Conservation (phyloP, 2,329 filamentous ascomycete genomes). For the Metarhizium album region DNA sequence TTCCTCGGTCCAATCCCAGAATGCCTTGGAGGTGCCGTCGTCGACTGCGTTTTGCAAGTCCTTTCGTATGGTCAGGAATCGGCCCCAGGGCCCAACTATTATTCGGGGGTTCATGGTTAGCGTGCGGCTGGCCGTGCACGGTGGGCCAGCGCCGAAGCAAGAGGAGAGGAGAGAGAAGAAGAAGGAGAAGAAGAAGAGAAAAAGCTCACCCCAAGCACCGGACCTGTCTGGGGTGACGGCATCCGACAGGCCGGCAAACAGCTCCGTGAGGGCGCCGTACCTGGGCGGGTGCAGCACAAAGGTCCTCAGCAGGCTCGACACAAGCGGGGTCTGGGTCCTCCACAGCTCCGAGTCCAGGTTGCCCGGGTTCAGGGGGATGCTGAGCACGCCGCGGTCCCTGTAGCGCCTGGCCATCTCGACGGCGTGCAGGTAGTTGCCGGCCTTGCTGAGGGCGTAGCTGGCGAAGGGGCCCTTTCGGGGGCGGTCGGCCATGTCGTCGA, state of each 20-base stretch:
- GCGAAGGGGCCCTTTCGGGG: too few species aligned
- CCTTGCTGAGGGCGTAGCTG: constrained; percentile 16
- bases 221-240: constrained; percentile 29
- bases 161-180: neutral
- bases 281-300: constrained; percentile 14
- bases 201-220: constrained; percentile 19
- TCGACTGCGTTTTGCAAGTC: constrained; percentile 20
- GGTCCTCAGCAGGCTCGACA: neutral
- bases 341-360: constrained; percentile 27
- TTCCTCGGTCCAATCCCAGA: constrained; percentile 31
- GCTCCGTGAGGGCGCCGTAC: constrained; percentile 37
- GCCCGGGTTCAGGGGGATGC: constrained; percentile 26
- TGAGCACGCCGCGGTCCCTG: constrained; percentile 17
- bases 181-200: neutral
- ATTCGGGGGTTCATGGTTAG: neutral
- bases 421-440: constrained; percentile 20
- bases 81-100: constrained; percentile 24
- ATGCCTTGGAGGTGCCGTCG: constrained; percentile 23
- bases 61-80: constrained; percentile 21
- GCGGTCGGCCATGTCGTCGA: neutral
- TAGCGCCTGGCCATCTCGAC: constrained; percentile 19
- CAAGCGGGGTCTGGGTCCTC: neutral
- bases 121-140: neutral
- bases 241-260: constrained; percentile 33
- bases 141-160: too few species aligned